These are phyloP conservation scores for Dactylellina cionopaga DNA, from an alignment of 2,329 filamentous ascomycete species.

Conservation along the genomic window DNA sequence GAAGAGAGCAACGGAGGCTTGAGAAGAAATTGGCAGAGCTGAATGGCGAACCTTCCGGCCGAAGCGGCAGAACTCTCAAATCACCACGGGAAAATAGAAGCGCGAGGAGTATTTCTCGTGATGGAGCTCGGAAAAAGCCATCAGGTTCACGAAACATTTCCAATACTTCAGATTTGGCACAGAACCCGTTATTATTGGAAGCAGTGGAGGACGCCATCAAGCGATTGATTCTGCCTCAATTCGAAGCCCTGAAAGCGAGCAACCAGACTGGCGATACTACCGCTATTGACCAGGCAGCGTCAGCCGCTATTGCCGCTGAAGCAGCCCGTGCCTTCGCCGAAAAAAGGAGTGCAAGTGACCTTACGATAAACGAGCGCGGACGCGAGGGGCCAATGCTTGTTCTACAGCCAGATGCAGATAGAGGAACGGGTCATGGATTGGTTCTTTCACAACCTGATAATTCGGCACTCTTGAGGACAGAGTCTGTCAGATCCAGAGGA, in stretches of 20 bases:
- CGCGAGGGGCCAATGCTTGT: constrained; percentile 68
- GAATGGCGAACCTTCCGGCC: constrained; percentile 40
- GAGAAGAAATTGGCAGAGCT: constrained; percentile 49
- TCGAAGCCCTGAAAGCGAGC: constrained; percentile 91
- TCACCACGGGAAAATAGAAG: constrained; percentile 63
- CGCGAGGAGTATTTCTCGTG: constrained; percentile 63
- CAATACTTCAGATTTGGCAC: constrained; percentile 73
- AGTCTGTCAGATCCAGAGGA: constrained; percentile 40
- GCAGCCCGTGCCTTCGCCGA: constrained; percentile 42
- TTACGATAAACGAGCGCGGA: background rate
- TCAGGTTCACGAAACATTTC: constrained; percentile 58
- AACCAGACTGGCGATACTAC: constrained; percentile 66
- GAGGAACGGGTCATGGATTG: constrained; percentile 68
- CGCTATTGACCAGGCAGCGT: constrained; percentile 68
- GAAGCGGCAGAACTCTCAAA: constrained; percentile 59
- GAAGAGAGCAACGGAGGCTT: constrained; percentile 40
- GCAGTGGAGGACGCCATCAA: constrained; percentile 94
- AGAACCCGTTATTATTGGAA: constrained; percentile 88
- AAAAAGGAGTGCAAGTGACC: constrained; percentile 5
- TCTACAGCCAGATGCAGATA: constrained; percentile 65
- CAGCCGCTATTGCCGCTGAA: constrained; percentile 47
- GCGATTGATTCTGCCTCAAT: constrained; percentile 86
- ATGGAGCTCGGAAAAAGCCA: constrained; percentile 68
- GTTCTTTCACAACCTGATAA: constrained; percentile 60
- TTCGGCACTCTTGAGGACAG: constrained; percentile 41